phyloP scores from a whole-genome alignment of 768 basidiomycete species.

The Mycena metata region DNA sequence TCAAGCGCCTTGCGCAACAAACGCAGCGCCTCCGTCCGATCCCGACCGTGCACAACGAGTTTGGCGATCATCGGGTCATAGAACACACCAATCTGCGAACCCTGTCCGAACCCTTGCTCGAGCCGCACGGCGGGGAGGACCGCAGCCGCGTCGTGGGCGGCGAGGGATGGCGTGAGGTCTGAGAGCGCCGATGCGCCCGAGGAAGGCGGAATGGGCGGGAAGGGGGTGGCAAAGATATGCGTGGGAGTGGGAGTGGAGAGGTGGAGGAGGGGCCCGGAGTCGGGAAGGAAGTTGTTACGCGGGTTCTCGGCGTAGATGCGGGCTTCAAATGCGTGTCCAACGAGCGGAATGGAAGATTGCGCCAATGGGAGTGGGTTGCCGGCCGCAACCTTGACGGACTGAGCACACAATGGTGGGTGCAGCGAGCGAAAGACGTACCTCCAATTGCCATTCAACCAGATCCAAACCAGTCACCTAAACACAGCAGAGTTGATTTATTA shows the following conservation, averaged over 20 bases:
- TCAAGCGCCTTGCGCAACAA: constrained; percentile 85
- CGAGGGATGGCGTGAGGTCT: constrained; percentile 49
- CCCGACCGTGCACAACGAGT: constrained; percentile 88
- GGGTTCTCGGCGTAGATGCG: constrained; percentile 97
- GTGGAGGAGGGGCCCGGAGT: constrained; percentile 86
- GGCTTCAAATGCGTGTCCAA: constrained; percentile 95
- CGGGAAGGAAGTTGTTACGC: constrained; percentile 92
- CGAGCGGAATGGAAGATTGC: constrained; percentile 85
- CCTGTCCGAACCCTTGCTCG: constrained; percentile 89
- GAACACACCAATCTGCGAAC: constrained; percentile 86
- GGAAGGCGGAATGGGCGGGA: constrained; percentile 43
- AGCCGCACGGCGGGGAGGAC: constrained; percentile 81
- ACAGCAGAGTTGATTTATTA: neutral
- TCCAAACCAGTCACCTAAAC: constrained; percentile 84
- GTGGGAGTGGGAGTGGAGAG: constrained; percentile 86
- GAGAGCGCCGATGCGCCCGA: constrained; percentile 41
- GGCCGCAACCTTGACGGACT: constrained; percentile 75
- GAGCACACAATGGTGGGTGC: neutral
- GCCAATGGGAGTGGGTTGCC: constrained; percentile 86
- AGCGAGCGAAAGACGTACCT: constrained; percentile 57
- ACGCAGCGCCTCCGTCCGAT: constrained; percentile 87
- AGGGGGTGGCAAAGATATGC: constrained; percentile 72
- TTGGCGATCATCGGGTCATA: constrained; percentile 96
- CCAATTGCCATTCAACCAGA: constrained; percentile 95
- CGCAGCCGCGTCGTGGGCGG: constrained; percentile 44